These are phyloP conservation scores for Sarcodon aspratus DNA, from an alignment of 768 basidiomycete genomes.

Conservation along the genomic window DNA sequence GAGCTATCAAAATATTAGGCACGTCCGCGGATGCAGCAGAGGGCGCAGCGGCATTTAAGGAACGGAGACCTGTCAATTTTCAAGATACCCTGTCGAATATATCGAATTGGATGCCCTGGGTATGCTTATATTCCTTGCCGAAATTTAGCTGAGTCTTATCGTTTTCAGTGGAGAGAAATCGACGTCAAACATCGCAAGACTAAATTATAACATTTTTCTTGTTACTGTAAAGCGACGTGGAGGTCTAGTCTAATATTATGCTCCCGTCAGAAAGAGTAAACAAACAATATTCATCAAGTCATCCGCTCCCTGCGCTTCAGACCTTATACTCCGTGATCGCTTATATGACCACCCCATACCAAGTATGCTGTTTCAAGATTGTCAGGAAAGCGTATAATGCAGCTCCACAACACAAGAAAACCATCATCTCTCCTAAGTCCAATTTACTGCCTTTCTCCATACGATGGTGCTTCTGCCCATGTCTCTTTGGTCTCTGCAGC, in stretches of 20 bases:
- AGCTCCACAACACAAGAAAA: background rate
- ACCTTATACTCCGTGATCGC: background rate
- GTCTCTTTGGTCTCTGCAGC: background rate
- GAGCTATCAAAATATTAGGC: slow-evolving; percentile 29
- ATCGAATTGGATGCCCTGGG: slow-evolving; percentile 42
- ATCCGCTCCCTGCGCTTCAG: background rate
- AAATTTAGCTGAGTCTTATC: background rate
- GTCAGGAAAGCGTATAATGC: background rate
- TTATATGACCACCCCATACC: background rate
- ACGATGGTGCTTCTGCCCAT: background rate
- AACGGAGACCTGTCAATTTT: slow-evolving; percentile 34
- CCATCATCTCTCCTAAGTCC: background rate
- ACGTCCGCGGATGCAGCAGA: slow-evolving; percentile 31
- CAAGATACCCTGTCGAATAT: slow-evolving; percentile 28
- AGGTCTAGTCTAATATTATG: too few relatives aligned
- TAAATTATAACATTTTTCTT: slow-evolving; percentile 17
- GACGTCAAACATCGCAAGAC: slow-evolving; percentile 22
- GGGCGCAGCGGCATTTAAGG: slow-evolving; percentile 36
- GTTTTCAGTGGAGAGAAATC: slow-evolving; percentile 25
- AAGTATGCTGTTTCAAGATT: background rate
- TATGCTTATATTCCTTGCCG: slow-evolving; percentile 14
- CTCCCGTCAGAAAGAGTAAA: too few relatives aligned
- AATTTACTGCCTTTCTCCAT: background rate
- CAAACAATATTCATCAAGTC: background rate
- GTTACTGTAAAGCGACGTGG: too few relatives aligned